Base-by-base conservation (phyloP, 176 grass and related monocot genomes). In the Calamus simplicifolius region DNA sequence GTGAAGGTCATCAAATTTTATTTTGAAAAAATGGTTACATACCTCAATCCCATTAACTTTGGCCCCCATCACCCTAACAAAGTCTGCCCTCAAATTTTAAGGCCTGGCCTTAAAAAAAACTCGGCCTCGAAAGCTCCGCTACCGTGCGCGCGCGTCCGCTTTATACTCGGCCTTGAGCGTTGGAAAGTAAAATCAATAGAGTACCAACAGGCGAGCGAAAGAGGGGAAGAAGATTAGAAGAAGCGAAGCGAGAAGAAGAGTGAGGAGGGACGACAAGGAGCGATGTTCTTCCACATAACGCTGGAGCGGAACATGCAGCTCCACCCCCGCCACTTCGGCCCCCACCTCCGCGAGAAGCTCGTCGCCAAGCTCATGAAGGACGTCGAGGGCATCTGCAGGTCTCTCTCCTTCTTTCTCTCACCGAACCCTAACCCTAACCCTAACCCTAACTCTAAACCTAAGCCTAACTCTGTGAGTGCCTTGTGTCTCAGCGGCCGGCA, bases 331-430 rank as follows among this genome's bases (percentile, higher is more conserved):
- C 85, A 98, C 69, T 98, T 98, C 67, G 87, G 93, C 1, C 93
- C 87, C 16, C 93, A 98, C 66, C 87, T 92, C 66, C 81, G 81
- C 19, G 93, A 98, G 43, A 98, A 98, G 76, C 87, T 98, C 48
- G 78, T 92, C 58, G 79, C 87, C 72, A 98, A 92, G 79, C 93
- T 98, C 70, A 92, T 98, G 78, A 98, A 98, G 75, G 93, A 98
- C 51, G 93, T 98, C 58, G 93, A 98, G 80, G 93, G 93, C 29
- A 98, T 87, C 62, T 98, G 93, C 79, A 92, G 84, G 92, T 90
- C 10, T 7, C 3, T 16, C 49, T 14, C 28, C 27, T 7, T 16
- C 62, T 65, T 19, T 23, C 55, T 53, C 8, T 17, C 17, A 19
- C 1, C 3, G 14, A 30, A 5, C 5, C 16, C 0, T 38, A 3